These are phyloP conservation scores for Mucor irregularis DNA, from an alignment of 371 early-diverging fungal genomes.

Conservation along the genomic window DNA sequence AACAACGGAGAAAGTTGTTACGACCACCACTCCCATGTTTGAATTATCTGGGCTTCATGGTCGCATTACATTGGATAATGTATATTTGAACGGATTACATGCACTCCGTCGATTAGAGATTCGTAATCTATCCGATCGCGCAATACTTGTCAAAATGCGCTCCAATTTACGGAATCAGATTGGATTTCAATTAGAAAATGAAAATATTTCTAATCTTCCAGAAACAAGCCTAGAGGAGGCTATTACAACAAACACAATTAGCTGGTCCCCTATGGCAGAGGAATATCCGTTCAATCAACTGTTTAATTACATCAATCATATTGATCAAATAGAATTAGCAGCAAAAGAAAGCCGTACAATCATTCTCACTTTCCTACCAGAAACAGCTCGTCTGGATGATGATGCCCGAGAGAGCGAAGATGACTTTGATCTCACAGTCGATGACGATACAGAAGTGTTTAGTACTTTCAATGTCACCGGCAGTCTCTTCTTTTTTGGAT, in stretches of 20 bases:
- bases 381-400: conserved; percentile 18
- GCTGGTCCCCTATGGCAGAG: conserved; percentile 49
- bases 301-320: conserved; percentile 86
- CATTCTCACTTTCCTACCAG: conserved; percentile 80
- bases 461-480: conserved; percentile 82
- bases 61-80: conserved; percentile 67
- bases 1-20: not conserved
- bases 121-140: conserved; percentile 62
- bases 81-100: conserved; percentile 84
- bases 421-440: conserved; percentile 6
- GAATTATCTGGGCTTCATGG: conserved; percentile 58
- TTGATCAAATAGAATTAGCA: conserved; percentile 71
- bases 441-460: conserved; percentile 27
- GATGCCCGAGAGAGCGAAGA: conserved; percentile 16
- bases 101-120: conserved; percentile 75
- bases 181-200: conserved; percentile 86
- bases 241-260: conserved; percentile 63
- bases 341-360: conserved; percentile 65
- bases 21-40: conserved; percentile 36
- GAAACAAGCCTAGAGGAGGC: conserved; percentile 14
- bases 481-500: conserved; percentile 83
- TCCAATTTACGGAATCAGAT: conserved; percentile 83
- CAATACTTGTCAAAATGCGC: conserved; percentile 74
- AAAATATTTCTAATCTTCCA: conserved; percentile 60
- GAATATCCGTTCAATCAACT: conserved; percentile 82